Base-by-base conservation (phyloP, 805 yeast species). In the Cyberlindnera saturnus region DNA sequence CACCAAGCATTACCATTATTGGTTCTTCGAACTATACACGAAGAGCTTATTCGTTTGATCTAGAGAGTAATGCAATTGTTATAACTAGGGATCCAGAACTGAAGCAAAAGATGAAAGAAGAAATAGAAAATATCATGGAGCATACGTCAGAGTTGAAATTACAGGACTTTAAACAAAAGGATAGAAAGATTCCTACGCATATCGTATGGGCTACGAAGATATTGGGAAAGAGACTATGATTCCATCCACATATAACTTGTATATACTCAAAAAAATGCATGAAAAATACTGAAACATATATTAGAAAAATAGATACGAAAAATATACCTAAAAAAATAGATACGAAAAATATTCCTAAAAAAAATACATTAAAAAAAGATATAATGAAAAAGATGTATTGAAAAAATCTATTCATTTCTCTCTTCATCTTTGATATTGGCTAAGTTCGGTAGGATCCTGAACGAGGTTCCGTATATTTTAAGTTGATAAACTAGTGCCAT, bases 1-100 rank as follows among this genome's bases (percentile, higher is more conserved):
- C 59, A 11, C 96, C 97, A 2, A 72, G 82, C 16, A 65, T 87
- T 11, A 86, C 96, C 0, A 78, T 90, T 6, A 73, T 93, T 39
- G 99, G 99, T 0, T 86, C 96, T 1, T 88, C 97, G 0, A 93
- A 93, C 61, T 93, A 89, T 62, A 93, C 99, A 0, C 77, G 83
- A 49, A 72, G 99, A 47, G 90, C 97, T 0, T 91, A 91, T 57
- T 73, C 83, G 3, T 75, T 83, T 45, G 99, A 93, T 62, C 69
- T 93, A 44, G 99, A 93, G 64, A 75, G 91, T 7, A 91, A 93
- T 58, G 95, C 90, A 0, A 67, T 93, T 1, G 62, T 91, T 1
- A 65, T 89, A 13, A 90, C 97, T 1, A 74, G 69, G 41, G 90
- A 86, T 59, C 64, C 69, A 15, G 67, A 65, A 3, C 69, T 91